Base-by-base conservation (phyloP, 257 asterid species). In the Solanum piurae region DNA sequence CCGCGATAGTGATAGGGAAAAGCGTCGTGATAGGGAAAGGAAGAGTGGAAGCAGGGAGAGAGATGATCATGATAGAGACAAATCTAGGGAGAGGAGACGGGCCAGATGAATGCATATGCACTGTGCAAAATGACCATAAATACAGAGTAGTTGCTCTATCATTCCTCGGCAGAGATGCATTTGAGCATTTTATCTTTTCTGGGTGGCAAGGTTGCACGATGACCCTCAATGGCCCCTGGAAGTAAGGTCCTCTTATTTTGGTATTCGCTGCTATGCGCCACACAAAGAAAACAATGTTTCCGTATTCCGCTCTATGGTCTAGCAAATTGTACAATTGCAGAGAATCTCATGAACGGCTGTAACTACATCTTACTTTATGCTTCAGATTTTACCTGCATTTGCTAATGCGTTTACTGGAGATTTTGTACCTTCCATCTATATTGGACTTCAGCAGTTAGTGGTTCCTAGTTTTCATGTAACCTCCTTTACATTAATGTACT, bases 11-110 rank as follows among this genome's bases (percentile, higher is more conserved):
- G 98, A 94, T 33, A 91, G 60, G 86, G 94, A 93, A 72, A 91
- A 93, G 88, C 90, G 91, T 66, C 93, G 92, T 42, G 96, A 95
- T 34, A 89, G 94, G 88, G 96, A 89, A 80, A 91, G 95, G 60
- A 94, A 93, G 92, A 92, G 95, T 87, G 95, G 97, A 69, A 95
- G 95, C 87, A 90, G 92, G 89, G 98, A 94, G 91, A 93, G 97
- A 86, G 97, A 93, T 64, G 95, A 95, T 76, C 93, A 91, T 87
- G 99, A 96, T 11, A 92, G 97, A 91, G 98, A 93, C 49, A 93
- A 89, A 90, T 87, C 84, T 66, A 87, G 96, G 66, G 98, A 93
- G 55, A 91, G 95, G 90, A 92, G 96, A 86, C 93, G 95, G 87
- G 89, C 89, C 10, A 96, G 92, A 87, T 96, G 92, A 96, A 86